Base-by-base conservation (phyloP, 768 basidiomycete species). In the Lanmaoa rubissima region DNA sequence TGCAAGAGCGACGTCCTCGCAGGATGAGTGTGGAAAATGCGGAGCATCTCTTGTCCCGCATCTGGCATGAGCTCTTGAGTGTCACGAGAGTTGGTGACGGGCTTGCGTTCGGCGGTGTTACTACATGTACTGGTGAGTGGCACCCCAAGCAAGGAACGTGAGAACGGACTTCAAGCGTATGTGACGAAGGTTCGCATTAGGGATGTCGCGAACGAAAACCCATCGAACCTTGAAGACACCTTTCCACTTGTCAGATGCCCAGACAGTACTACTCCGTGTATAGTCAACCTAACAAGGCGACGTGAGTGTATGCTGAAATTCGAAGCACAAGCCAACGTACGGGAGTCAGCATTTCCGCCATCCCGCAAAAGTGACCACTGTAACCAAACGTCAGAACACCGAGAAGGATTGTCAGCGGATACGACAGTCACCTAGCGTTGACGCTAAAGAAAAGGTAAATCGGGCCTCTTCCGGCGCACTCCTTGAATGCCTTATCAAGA, bases 241-340 rank as follows among this genome's bases (percentile, higher is more conserved):
- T 73, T 99, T 98, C 97, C 97, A 99, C 71, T 99, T 99, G 74
- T 98, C 95, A 35, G 95, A 95, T 1, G 95, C 95, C 97, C 97
- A 99, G 19, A 99, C 97, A 1, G 90, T 98, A 59, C 92, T 94
- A 69, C 92, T 94, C 56, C 89, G 83, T 6, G 90, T 89, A 71
- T 98, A 95, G 70, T 98, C 96, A 38, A 98, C 90, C 82, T 87
- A 55, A 40, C 16, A 51, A 42, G 53, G 35, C 34, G 44, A 38
- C 9, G 57, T 62, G 49, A 55, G 43, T 26, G 17, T 26, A 4
- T 16, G 34, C 32, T 19, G n/a, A 31, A 14, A 45, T 40, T 45
- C 13, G 31, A 45, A 24, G 34, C 6, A 5, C 38, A 56, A 24
- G 13, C 9, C 16, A 40, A 70, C 85, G 58, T 67, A 93, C 94